Evolutionary conservation across 1,139 yeast genomes (phyloP), one percentile per base, ranked within the genome.

Genomic region (Debaryomyces udenii): DNA sequence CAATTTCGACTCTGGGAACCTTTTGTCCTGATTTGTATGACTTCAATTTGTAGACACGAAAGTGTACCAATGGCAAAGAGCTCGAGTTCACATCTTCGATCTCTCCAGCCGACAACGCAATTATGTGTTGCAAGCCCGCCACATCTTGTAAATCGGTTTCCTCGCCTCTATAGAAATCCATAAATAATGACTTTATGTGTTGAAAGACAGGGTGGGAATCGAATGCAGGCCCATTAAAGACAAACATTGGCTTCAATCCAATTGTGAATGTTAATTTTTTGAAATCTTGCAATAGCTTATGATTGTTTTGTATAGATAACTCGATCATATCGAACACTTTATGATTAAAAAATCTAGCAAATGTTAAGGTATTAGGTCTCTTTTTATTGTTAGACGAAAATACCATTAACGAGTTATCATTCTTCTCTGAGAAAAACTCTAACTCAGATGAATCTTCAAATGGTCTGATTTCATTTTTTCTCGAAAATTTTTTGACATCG

Each of bases 271-370:
- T 88, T 42, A 75, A 64, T 55, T 86, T 86, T 53, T 78, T 83
- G 73, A 93, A 93, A 52, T 93, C 98, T 48, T 78, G 70, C 45
- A 93, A 71, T 38, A 91, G 72, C 62, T 88, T 89, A 61, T 67
- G 78, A 59, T 83, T 79, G 40, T 79, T 80, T 49, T 80, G 82
- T 39, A 91, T 80, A 42, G 86, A 78, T 47, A 93, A 74, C 68
- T 94, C 99, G 56, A 93, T 74, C 97, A 93, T 93, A 61, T 93
- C 99, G 60, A 85, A 91, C 16, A 93, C 70, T 62, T 89, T 87
- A 66, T 81, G 86, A 62, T 89, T 90, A 72, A 93, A 93, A 35
- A 96, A 89, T 61, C 99, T 79, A 27, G 84, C 74, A 63, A 90
- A 93, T 2, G 94, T 88, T 56, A 93, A 71, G 47, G 90, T 89